Base-by-base conservation (phyloP, 768 basidiomycete species). In the Brasilioporus rufonigricans region DNA sequence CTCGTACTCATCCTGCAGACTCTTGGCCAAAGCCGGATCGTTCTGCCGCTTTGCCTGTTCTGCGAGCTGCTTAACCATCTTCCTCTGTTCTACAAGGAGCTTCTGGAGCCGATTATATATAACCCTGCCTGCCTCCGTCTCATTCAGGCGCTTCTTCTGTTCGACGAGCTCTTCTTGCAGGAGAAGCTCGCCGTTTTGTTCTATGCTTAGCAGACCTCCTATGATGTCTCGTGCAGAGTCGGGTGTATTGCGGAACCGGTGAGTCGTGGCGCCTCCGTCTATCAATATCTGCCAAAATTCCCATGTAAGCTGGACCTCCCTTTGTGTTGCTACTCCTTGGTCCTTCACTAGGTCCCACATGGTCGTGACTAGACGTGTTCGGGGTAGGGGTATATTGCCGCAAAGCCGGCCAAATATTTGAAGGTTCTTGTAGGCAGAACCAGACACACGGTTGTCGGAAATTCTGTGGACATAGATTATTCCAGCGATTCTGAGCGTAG, bases 301-400 rank as follows among this genome's bases (percentile, higher is more conserved):
- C 1, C 1, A 0, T 7, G 19, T 56, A 26, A 75, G 66, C 43
- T 75, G 55, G 0, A 18, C 9, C 44, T 74, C 71, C 24, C 53
- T 55, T 2, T 26, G 46, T 9, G 50, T 54, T n/a, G 38, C 57
- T 11, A 56, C 16, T 1, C 13, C 10, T 5, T 1, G 23, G 38
- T 69, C 67, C 21, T 47, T 65, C 16, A 62, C 65, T 1, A 9
- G 29, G 43, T 66, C 65, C 76, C 74, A 76, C 69, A 73, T 74
- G 2, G 71, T 76, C 1, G 75, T 77, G n/a, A 70, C 61, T 14
- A 77, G 56, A 19, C 68, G 58, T 5, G 72, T 62, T 19, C 72
- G 73, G 33, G 18, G 58, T 26, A 71, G 48, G 8, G 67, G 61
- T 4, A 57, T 21, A 11, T 61, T 31, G 5, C 76, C 76, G 38